Conservation (phyloP, 1,284 basidiomycete species). For the Rhodofomes roseus region DNA sequence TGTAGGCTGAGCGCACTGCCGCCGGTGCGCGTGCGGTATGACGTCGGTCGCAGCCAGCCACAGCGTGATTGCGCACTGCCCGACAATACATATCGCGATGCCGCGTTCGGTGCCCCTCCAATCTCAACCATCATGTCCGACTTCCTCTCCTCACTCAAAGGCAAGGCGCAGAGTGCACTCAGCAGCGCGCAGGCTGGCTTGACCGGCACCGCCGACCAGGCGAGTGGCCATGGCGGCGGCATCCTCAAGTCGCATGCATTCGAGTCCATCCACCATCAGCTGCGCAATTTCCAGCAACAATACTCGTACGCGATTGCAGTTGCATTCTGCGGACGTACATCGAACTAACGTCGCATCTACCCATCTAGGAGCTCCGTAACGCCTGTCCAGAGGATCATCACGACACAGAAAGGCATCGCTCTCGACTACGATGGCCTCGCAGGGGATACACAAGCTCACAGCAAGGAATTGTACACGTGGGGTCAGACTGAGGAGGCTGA, state of each 20-base stretch:
- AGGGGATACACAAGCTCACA: constrained; percentile 63
- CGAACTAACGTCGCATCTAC: neutral
- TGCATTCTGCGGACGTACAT: neutral
- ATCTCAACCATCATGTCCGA: constrained; percentile 43
- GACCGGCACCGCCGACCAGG: constrained; percentile 31
- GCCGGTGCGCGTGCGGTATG: neutral
- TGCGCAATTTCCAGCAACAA: constrained; percentile 68
- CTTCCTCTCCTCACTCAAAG: constrained; percentile 62
- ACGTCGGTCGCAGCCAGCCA: neutral
- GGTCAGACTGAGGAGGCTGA: constrained; percentile 67
- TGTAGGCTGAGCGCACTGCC: neutral
- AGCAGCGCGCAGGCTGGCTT: constrained; percentile 35
- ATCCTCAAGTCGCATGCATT: constrained; percentile 41
- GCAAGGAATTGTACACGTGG: constrained; percentile 81
- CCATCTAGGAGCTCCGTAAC: constrained; percentile 42
- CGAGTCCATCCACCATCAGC: constrained; percentile 64
- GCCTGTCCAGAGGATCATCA: constrained; percentile 72
- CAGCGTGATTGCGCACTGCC: neutral
- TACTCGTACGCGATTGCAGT: constrained; percentile 51
- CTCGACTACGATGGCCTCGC: constrained; percentile 66
- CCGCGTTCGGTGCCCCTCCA: neutral
- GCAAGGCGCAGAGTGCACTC: constrained; percentile 70
- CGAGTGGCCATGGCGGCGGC: constrained; percentile 14
- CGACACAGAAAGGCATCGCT: constrained; percentile 68
- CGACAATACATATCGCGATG: neutral